Evolutionary conservation across 208 protist genomes (phyloP), one percentile per base, ranked within the genome.

Genomic region (Leishmania turanica): DNA sequence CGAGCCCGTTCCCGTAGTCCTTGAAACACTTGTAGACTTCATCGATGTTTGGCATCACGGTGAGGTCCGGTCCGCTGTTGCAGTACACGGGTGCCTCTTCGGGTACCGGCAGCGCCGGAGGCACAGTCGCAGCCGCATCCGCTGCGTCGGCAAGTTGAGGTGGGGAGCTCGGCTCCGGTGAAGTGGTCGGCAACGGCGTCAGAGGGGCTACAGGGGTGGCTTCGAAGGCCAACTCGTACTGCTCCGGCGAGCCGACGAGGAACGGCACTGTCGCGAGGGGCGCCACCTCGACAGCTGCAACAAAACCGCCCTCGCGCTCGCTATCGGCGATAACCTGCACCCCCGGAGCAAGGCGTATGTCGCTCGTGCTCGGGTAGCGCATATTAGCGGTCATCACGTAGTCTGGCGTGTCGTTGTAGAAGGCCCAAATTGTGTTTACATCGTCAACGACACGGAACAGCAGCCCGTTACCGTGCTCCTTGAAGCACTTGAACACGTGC

Each of bases 351-450:
- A 89, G 53, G 76, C 89, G 79, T 49, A 91, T 81, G 27, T 69
- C 74, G 51, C 42, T 80, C 1, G 49, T 72, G 60, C 56, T 24
- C 8, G 82, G 78, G 62, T 92, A 91, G 54, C 72, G 81, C 71
- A 96, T 91, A 79, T 87, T 90, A 8, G 90, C 90, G 13, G 84
- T 90, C 88, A 97, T 96, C 42, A 81, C 60, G 77, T 91, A 96
- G 24, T 95, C 87, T 34, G 73, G 68, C n/a, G 92, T 96, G 86
- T 97, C 94, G 77, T 97, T 97, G 89, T 96, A 95, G 69, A 93
- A 97, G 74, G 86, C 91, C 92, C 94, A 97, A 27, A 89, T 93
- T 17, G 84, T 78, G 68, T 90, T 90, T 42, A 76, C 78, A 34
- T 88, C 85, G 56, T 96, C 90, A 1, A 97, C 90, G 56, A 97